These are phyloP conservation scores for Saccharomycopsis selenospora DNA, from an alignment of 805 yeast species.

Conservation along the genomic window DNA sequence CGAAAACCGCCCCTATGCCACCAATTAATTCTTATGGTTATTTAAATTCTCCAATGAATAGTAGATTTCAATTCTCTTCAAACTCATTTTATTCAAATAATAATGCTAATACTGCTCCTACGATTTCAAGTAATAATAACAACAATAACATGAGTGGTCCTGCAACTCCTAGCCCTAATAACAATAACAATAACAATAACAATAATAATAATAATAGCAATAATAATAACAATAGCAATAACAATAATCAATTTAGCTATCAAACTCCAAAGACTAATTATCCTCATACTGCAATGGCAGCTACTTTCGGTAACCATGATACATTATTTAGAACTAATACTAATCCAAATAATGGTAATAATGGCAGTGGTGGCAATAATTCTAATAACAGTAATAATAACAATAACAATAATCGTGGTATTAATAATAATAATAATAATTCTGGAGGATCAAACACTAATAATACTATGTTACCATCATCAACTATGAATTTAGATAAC, in stretches of 20 bases:
- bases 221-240: constrained; percentile 1
- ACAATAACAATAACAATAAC: not conserved
- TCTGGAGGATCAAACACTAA: constrained; percentile 4
- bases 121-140: not conserved
- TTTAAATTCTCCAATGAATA: not conserved
- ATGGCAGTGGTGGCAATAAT: not conserved
- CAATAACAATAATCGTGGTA: not conserved
- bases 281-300: constrained; percentile 13
- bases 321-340: constrained; percentile 14
- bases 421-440: not conserved
- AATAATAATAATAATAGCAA: no score
- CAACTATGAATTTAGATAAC: constrained; percentile 41
- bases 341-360: not conserved
- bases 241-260: not conserved
- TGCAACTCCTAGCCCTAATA: not conserved
- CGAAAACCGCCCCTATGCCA: not conserved
- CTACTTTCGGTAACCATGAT: not conserved
- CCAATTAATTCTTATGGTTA: not conserved
- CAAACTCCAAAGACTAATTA: constrained; percentile 5
- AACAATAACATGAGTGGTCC: not conserved
- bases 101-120: no score
- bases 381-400: not conserved
- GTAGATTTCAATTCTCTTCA: not conserved
- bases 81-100: not conserved
- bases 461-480: constrained; percentile 20